A percentile compares a stretch with the other conserved stretches of the same genome.
phyloP scores from a whole-genome alignment of 345 rosid genomes.

The Boechera divaricarpa region DNA sequence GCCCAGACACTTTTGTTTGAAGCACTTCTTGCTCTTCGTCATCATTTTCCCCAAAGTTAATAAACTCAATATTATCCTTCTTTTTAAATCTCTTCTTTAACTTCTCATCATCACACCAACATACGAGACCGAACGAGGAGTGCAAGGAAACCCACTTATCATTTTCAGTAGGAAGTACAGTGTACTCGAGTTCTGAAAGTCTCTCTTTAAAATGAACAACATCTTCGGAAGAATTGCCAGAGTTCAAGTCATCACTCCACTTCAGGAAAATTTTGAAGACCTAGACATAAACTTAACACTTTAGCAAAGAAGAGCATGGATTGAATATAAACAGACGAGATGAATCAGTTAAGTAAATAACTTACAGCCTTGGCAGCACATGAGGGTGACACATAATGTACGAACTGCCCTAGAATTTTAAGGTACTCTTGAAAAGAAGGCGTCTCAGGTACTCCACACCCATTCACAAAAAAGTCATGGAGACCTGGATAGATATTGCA shows the following conservation, averaged over 20 bases:
- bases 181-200: slow-evolving; percentile 62
- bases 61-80: slow-evolving; percentile 60
- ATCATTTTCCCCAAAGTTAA: slow-evolving; percentile 64
- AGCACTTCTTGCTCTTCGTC: slow-evolving; percentile 59
- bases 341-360: slow-evolving; percentile 27
- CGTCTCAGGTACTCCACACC: slow-evolving; percentile 71
- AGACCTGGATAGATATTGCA: slow-evolving; percentile 80
- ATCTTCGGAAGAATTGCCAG: slow-evolving; percentile 67
- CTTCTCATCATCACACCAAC: slow-evolving; percentile 85
- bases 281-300: slow-evolving; percentile 51
- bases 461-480: slow-evolving; percentile 77
- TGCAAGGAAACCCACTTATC: slow-evolving; percentile 92
- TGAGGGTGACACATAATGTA: slow-evolving; percentile 68
- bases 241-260: slow-evolving; percentile 76
- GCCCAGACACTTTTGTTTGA: slow-evolving; percentile 54
- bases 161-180: slow-evolving; percentile 71
- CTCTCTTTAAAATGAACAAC: slow-evolving; percentile 60
- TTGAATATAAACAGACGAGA: slow-evolving; percentile 12
- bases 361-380: slow-evolving; percentile 78
- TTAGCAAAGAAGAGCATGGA: slow-evolving; percentile 30
- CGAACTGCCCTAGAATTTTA: slow-evolving; percentile 66
- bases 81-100: slow-evolving; percentile 65
- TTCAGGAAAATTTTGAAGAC: slow-evolving; percentile 77
- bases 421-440: slow-evolving; percentile 69
- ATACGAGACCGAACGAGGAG: slow-evolving; percentile 75